Evolutionary conservation across 768 basidiomycete genomes (phyloP).

Genomic region (Kwoniella sp.): DNA sequence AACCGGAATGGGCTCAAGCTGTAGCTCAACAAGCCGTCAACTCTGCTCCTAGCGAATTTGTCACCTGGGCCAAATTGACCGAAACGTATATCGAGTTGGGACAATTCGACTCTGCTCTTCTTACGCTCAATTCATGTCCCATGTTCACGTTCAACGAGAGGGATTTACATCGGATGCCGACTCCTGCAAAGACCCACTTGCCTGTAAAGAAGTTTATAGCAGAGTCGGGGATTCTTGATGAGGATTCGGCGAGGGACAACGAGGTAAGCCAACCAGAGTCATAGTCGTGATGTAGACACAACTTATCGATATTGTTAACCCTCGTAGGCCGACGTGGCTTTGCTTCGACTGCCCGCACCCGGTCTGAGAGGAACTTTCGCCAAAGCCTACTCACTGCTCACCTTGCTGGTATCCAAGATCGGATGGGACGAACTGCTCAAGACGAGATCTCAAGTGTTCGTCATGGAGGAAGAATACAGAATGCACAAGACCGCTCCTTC

Average conservation of each 20-base stretch:
- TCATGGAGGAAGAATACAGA: conserved; percentile 99
- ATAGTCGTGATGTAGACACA: too few species aligned
- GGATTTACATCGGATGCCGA: conserved; percentile 81
- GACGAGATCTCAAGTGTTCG: conserved; percentile 90
- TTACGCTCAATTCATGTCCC: conserved; percentile 97
- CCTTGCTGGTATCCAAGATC: conserved; percentile 86
- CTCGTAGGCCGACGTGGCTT: conserved; percentile 76
- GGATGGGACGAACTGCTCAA: conserved; percentile 99
- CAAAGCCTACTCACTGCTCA: conserved; percentile 85
- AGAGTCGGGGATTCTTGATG: conserved; percentile 77
- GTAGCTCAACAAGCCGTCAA: conserved; percentile 94
- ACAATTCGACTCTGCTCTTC: conserved; percentile 78
- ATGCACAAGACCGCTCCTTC: conserved; percentile 88
- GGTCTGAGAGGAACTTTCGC: conserved; percentile 95
- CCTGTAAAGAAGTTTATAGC: conserved; percentile 83
- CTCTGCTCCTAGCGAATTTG: conserved; percentile 96
- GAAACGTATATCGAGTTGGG: conserved; percentile 89
- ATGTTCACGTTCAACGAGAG: conserved; percentile 99
- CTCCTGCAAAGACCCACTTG: conserved; percentile 77
- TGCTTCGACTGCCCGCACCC: conserved; percentile 91
- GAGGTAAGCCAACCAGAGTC: conserved; percentile 60
- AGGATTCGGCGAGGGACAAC: conserved; percentile 78
- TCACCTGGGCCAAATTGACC: conserved; percentile 97
- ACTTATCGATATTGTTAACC: too few species aligned
- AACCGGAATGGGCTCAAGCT: conserved; percentile 83